Evolutionary conservation across 2,329 filamentous ascomycete genomes (phyloP).

Genomic region (Fusarium sp.): DNA sequence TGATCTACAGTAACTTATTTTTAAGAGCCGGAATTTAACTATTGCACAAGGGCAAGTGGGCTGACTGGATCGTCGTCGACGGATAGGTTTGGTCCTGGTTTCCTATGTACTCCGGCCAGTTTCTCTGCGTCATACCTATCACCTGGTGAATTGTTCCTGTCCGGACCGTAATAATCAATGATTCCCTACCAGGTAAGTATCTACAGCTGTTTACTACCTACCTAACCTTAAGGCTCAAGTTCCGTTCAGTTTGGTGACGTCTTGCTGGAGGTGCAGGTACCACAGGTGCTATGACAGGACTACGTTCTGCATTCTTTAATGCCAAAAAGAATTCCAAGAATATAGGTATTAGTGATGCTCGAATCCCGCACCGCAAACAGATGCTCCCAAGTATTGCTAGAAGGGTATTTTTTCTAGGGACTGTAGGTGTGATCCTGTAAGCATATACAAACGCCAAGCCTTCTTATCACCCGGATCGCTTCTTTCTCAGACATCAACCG

Average conservation of each 20-base stretch:
- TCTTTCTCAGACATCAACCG: conserved; percentile 1
- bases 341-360: no score
- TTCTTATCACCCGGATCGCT: neutral
- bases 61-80: conserved; percentile 30
- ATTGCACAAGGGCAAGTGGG: neutral
- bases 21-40: neutral
- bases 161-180: neutral
- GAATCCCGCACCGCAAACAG: no score
- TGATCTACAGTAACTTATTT: conserved; percentile 21
- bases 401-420: no score
- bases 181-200: neutral
- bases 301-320: conserved; percentile 1
- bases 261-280: neutral
- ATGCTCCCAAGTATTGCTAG: neutral
- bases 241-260: conserved; percentile 1
- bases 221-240: neutral
- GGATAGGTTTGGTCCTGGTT: neutral
- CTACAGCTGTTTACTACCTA: no score
- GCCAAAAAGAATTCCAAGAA: neutral
- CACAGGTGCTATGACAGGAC: neutral
- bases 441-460: neutral
- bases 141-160: neutral
- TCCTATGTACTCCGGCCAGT: conserved; percentile 2
- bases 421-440: no score
- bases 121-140: conserved; percentile 10